Base-by-base conservation (phyloP, 208 protist genomes). In the Crithidia expoeki region DNA sequence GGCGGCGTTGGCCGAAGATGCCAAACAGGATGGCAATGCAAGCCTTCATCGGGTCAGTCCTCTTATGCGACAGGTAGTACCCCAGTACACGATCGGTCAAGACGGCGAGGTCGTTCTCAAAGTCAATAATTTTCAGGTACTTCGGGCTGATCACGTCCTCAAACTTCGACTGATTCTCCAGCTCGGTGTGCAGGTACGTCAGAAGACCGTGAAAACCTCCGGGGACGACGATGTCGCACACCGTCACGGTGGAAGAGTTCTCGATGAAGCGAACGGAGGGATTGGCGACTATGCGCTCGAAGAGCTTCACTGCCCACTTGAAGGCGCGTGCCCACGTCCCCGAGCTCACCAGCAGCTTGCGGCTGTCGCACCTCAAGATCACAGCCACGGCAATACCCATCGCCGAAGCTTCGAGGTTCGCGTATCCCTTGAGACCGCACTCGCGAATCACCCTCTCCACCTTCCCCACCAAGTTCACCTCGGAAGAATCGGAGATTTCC, bases 51-150 rank as follows among this genome's bases (percentile, higher is more conserved):
- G 64, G 58, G 34, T 77, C 72, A 21, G n/a, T 46, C 57, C 38
- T 42, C 42, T 71, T 63, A 33, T 76, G 76, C 33, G 52, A 74
- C 47, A 80, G 70, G 66, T 94, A 94, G 76, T 88, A 93, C 42
- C 73, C 79, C 52, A 94, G 68, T 27, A 86, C 57, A 23, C 63
- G 38, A 47, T 93, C 88, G 16, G 83, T 68, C 16, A 96, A 63
- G 38, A 79, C 83, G 25, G 83, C 86, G 49, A 96, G 79, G 11
- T 74, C 59, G 66, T 96, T 94, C 66, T 96, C 86, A 46, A 80
- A 77, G 25, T 79, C 61, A 52, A 88, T 80, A 17, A 93, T 59
- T 52, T 77, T 78, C 38, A 90, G 75, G 72, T 93, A 90, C 36
- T 85, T 76, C 40, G 38, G 34, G 40, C 76, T 80, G 55, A 62